Evolutionary conservation across 768 basidiomycete species (phyloP).

Genomic region (Agrocybe pediades): DNA sequence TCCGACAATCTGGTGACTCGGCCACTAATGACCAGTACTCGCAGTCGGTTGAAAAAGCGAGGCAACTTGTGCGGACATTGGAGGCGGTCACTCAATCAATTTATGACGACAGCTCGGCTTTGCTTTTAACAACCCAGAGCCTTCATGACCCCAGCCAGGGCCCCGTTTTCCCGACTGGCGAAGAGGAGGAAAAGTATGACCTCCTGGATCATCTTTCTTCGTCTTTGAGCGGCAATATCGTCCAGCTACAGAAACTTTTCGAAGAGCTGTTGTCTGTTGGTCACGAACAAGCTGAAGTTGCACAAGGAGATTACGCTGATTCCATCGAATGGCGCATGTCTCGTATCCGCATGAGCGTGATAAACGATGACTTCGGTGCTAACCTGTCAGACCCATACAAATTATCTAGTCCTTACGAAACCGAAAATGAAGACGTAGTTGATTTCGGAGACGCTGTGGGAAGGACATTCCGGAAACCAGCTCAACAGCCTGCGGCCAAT

Average conservation of each 20-base stretch:
- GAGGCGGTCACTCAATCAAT: conserved; percentile 73
- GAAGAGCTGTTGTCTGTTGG: conserved; percentile 65
- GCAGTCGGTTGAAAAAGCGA: conserved; percentile 69
- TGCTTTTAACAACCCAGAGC: conserved; percentile 62
- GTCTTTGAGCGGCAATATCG: conserved; percentile 59
- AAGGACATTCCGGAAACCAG: conserved; percentile 33
- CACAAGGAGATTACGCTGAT: conserved; percentile 69
- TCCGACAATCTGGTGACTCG: conserved; percentile 49
- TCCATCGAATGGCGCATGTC: conserved; percentile 82
- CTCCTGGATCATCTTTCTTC: conserved; percentile 50
- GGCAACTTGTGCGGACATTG: conserved; percentile 65
- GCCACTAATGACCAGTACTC: conserved; percentile 54
- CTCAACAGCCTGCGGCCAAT: conserved; percentile 25
- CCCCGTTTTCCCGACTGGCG: conserved; percentile 27
- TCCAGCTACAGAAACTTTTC: conserved; percentile 56
- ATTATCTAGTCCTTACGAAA: conserved; percentile 30
- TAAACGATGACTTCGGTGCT: conserved; percentile 51
- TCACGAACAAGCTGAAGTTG: conserved; percentile 70
- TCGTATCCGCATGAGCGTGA: conserved; percentile 63
- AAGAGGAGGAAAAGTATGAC: conserved; percentile 39
- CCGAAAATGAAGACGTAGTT: conserved; percentile 55
- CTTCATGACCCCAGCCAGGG: conserved; percentile 40
- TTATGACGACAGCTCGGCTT: conserved; percentile 67
- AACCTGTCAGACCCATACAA: conserved; percentile 37
- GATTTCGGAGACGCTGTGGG: conserved; percentile 57